These are phyloP conservation scores for Lactarius quietus DNA, from an alignment of 768 basidiomycete species.

Conservation along the genomic window DNA sequence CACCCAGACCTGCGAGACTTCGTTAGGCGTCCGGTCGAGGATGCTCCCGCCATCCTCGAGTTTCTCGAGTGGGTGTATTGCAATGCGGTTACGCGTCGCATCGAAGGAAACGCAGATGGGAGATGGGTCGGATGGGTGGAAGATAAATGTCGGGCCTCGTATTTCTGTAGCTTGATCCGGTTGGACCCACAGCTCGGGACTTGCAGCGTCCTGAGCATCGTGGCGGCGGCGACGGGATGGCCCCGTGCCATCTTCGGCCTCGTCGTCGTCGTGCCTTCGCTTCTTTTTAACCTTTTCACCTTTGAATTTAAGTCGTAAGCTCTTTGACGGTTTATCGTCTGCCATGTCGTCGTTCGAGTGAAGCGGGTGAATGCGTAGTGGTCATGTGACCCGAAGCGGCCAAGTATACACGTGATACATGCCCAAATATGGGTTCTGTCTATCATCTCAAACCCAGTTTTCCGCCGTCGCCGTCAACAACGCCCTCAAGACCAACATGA, in stretches of 20 bases:
- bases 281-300: slow-evolving; percentile 86
- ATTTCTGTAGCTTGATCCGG: slow-evolving; percentile 70
- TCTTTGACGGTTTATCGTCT: slow-evolving; percentile 17
- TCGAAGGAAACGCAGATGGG: slow-evolving; percentile 77
- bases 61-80: slow-evolving; percentile 63
- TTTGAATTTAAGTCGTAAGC: slow-evolving; percentile 75
- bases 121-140: slow-evolving; percentile 77
- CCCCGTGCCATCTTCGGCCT: slow-evolving; percentile 44
- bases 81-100: slow-evolving; percentile 66
- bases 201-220: slow-evolving; percentile 56
- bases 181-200: slow-evolving; percentile 75
- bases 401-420: slow-evolving; percentile 18
- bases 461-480: slow-evolving; percentile 47
- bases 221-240: slow-evolving; percentile 45
- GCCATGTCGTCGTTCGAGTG: slow-evolving; percentile 37
- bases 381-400: background rate
- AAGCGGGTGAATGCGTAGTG: slow-evolving; percentile 30
- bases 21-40: slow-evolving; percentile 67
- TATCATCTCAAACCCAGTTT: slow-evolving; percentile 24
- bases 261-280: slow-evolving; percentile 56
- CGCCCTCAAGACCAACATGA: slow-evolving; percentile 65
- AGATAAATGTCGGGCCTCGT: slow-evolving; percentile 83
- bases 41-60: slow-evolving; percentile 49
- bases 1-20: slow-evolving; percentile 91
- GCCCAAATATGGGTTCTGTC: slow-evolving; percentile 20